phyloP scores from a whole-genome alignment of 805 yeast species.

The Candida glaebosa region DNA sequence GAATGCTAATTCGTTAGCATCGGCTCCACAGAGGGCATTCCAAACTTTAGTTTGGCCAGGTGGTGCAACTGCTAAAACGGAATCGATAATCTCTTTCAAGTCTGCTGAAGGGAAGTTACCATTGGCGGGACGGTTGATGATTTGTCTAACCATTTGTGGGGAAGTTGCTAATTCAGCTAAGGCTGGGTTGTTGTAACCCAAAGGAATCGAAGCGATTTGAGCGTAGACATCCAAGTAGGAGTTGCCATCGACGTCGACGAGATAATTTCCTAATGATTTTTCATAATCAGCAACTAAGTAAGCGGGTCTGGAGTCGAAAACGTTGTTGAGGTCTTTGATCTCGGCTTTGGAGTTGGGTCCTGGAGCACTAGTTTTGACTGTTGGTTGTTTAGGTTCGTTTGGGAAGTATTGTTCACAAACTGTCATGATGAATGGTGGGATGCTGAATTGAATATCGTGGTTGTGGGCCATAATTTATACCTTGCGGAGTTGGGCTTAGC shows the following conservation, averaged over 20 bases:
- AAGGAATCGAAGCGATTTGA: slow-evolving; percentile 80
- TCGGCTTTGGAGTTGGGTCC: slow-evolving; percentile 66
- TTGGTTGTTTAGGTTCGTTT: slow-evolving; percentile 72
- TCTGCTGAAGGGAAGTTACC: slow-evolving; percentile 79
- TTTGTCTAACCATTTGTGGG: slow-evolving; percentile 65
- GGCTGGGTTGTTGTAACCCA: slow-evolving; percentile 84
- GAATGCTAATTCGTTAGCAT: slow-evolving; percentile 85
- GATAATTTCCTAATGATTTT: slow-evolving; percentile 74
- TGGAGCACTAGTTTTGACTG: slow-evolving; percentile 61
- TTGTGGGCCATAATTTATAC: background rate
- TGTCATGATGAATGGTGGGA: slow-evolving; percentile 22
- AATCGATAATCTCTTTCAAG: slow-evolving; percentile 52
- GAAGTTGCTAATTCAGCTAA: slow-evolving; percentile 65
- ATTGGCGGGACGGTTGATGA: slow-evolving; percentile 80
- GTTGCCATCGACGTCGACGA: slow-evolving; percentile 80
- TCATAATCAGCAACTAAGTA: slow-evolving; percentile 75
- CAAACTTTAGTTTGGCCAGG: slow-evolving; percentile 71
- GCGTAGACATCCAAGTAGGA: slow-evolving; percentile 69
- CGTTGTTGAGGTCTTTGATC: slow-evolving; percentile 52
- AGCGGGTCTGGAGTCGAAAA: slow-evolving; percentile 69
- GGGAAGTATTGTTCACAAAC: slow-evolving; percentile 64
- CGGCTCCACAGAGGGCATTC: slow-evolving; percentile 82
- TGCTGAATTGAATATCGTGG: background rate
- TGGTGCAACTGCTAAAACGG: slow-evolving; percentile 65
- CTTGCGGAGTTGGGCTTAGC: background rate